Conservation (phyloP, 1,139 yeast species). For the Hemisphaericaspora lyxosophila region DNA sequence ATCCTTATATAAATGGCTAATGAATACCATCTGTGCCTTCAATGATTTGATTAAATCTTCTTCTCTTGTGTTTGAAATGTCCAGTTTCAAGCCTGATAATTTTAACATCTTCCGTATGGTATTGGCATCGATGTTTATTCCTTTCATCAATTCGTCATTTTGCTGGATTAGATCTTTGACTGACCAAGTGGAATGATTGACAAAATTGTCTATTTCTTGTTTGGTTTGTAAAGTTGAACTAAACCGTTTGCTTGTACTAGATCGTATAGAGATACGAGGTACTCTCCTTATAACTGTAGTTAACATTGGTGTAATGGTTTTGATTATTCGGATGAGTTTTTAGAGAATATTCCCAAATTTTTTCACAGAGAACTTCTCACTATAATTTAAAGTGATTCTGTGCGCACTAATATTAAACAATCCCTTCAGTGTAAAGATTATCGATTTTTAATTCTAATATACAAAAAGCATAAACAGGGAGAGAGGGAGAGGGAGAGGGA, state of each 20-base stretch:
- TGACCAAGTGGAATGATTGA: constrained; percentile 30
- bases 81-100: constrained; percentile 45
- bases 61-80: constrained; percentile 22
- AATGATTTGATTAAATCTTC: constrained; percentile 31
- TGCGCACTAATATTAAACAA: too few species aligned
- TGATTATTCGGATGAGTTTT: neutral
- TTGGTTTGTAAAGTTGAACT: neutral
- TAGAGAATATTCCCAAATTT: neutral
- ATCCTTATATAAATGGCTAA: constrained; percentile 40
- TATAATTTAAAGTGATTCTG: too few species aligned
- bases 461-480: too few species aligned
- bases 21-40: constrained; percentile 46
- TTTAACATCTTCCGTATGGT: constrained; percentile 34
- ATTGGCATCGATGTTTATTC: constrained; percentile 17
- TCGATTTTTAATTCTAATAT: neutral
- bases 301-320: neutral
- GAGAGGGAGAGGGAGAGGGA: neutral
- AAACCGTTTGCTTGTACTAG: neutral
- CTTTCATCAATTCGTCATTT: constrained; percentile 9
- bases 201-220: constrained; percentile 11
- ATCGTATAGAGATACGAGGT: neutral
- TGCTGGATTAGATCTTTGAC: constrained; percentile 22
- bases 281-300: neutral
- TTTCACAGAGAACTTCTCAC: too few species aligned
- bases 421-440: too few species aligned